phyloP scores from a whole-genome alignment of 352 stramenopile genomes.

The Globisporangium echinulatum region DNA sequence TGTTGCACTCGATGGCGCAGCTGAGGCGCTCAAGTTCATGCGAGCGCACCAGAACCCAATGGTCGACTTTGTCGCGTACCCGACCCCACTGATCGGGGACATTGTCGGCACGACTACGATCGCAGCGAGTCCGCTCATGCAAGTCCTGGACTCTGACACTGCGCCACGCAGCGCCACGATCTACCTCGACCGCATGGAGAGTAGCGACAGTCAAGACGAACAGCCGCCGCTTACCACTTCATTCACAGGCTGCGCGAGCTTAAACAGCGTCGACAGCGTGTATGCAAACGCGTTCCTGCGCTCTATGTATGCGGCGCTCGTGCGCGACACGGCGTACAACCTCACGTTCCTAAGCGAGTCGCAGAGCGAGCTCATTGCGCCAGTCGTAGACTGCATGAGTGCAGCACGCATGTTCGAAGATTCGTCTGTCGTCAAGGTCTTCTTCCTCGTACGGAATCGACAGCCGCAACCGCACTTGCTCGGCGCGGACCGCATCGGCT shows the following conservation, averaged over 20 bases:
- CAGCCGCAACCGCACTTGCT: neutral
- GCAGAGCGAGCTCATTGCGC: constrained; percentile 24
- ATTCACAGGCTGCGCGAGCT: neutral
- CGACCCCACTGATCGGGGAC: constrained; percentile 6
- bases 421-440: neutral
- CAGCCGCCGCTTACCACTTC: neutral
- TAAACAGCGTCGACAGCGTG: neutral
- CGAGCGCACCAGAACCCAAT: neutral
- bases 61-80: neutral
- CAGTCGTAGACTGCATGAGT: constrained; percentile 15
- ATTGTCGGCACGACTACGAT: constrained; percentile 14
- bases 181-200: neutral
- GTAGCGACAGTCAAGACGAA: neutral
- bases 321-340: constrained; percentile 9
- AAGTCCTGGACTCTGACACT: constrained; percentile 9
- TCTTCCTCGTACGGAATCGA: constrained; percentile 1
- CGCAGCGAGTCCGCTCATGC: constrained; percentile 23
- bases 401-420: neutral
- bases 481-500: neutral
- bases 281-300: constrained; percentile 13
- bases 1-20: neutral
- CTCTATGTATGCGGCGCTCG: constrained; percentile 9
- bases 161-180: constrained; percentile 8
- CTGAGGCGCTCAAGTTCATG: constrained; percentile 2
- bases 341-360: constrained; percentile 11